Conservation (phyloP, 805 yeast genomes). For the Metschnikowia kofuensis region DNA sequence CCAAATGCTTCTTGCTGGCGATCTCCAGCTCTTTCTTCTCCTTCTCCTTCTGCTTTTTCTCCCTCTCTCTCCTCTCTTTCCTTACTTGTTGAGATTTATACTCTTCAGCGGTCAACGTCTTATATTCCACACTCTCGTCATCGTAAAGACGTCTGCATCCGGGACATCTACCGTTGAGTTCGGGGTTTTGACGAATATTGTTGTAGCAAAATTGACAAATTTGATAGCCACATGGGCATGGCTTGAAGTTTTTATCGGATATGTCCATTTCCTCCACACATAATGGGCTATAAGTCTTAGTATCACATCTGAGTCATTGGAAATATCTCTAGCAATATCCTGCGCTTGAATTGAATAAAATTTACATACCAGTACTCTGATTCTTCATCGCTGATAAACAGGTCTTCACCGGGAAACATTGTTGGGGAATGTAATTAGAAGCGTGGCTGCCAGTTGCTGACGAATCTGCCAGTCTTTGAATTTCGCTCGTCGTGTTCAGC, state of each 20-base stretch:
- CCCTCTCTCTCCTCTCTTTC: slow-evolving; percentile 77
- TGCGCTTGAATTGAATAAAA: too few species aligned
- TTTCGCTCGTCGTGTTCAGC: slow-evolving; percentile 4
- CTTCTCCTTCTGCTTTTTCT: slow-evolving; percentile 80
- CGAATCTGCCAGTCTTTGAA: background rate
- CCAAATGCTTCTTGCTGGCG: slow-evolving; percentile 80
- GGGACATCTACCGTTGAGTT: slow-evolving; percentile 93
- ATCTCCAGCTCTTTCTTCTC: slow-evolving; percentile 89
- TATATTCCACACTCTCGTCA: slow-evolving; percentile 89
- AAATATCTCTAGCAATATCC: background rate
- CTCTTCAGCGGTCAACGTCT: slow-evolving; percentile 80
- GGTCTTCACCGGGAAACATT: slow-evolving; percentile 19
- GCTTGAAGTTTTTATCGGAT: slow-evolving; percentile 92
- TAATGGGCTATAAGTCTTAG: slow-evolving; percentile 59
- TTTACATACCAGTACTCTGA: slow-evolving; percentile 63
- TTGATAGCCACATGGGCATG: slow-evolving; percentile 99
- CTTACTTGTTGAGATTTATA: slow-evolving; percentile 77
- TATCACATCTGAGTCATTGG: slow-evolving; percentile 1
- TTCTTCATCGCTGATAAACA: slow-evolving; percentile 71
- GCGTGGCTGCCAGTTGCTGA: slow-evolving; percentile 1
- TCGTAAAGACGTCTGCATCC: slow-evolving; percentile 94
- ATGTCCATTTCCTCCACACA: slow-evolving; percentile 98
- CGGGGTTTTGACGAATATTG: slow-evolving; percentile 93
- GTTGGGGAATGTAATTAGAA: slow-evolving; percentile 31
- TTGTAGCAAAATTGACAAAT: slow-evolving; percentile 98